Conservation (phyloP, 257 asterid genomes). For the Solanum dulcamara region DNA sequence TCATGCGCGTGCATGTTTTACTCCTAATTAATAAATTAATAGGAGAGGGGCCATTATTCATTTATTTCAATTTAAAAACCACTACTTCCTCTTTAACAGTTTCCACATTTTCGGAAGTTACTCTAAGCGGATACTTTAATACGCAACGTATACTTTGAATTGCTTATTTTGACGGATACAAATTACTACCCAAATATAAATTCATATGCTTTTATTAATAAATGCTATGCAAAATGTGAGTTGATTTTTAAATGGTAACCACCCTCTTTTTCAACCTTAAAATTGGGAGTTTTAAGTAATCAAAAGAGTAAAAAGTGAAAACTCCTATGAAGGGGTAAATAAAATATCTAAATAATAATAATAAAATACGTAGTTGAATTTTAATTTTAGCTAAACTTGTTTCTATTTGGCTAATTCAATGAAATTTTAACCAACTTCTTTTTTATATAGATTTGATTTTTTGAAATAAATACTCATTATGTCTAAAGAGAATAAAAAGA, state of each 20-base stretch:
- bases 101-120: not conserved
- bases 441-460: no score
- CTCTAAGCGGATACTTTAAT: not conserved
- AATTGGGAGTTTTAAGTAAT: no score
- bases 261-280: no score
- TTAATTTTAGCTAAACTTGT: not conserved
- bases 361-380: no score
- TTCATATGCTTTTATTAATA: not conserved
- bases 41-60: not conserved
- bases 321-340: no score
- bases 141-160: not conserved
- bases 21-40: not conserved
- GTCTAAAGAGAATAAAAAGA: no score
- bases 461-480: no score
- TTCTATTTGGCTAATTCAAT: not conserved
- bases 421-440: not conserved
- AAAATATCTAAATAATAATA: no score
- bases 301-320: no score
- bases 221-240: no score
- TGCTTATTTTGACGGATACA: not conserved
- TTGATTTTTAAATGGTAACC: no score
- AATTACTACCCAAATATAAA: not conserved
- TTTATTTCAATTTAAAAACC: not conserved
- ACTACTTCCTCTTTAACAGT: not conserved
- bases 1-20: constrained; percentile 15